Percentiles rank a stretch among this genome's conserved stretches.
These are phyloP conservation scores for Cronartium quercuum DNA, from an alignment of 1,284 basidiomycete genomes.

Conservation along the genomic window DNA sequence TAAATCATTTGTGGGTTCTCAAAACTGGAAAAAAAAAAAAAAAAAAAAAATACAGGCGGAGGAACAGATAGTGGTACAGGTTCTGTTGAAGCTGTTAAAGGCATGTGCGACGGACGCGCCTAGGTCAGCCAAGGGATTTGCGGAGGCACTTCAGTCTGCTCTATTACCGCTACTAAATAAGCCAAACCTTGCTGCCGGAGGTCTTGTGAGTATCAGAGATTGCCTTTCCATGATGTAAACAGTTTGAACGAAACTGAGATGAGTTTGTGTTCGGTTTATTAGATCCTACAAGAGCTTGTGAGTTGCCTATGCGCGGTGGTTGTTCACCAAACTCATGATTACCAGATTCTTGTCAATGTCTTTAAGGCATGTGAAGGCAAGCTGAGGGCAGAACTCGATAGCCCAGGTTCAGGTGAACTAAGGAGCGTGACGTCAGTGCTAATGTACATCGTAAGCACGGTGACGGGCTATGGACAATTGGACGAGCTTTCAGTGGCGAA, in stretches of 20 bases:
- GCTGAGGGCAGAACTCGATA: conserved; percentile 46
- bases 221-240: neutral
- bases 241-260: too few species aligned
- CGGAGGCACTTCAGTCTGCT: conserved; percentile 69
- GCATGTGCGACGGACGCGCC: conserved; percentile 78
- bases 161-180: conserved; percentile 82
- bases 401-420: neutral
- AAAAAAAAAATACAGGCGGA: conserved; percentile 63
- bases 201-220: conserved; percentile 39
- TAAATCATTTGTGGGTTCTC: conserved; percentile 26
- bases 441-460: too few species aligned
- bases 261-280: too few species aligned
- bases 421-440: neutral
- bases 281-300: conserved; percentile 81
- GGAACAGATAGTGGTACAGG: conserved; percentile 72
- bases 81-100: conserved; percentile 78
- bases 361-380: conserved; percentile 73
- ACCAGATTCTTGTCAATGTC: conserved; percentile 64
- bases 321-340: conserved; percentile 78
- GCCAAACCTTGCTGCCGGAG: conserved; percentile 59
- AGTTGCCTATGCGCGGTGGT: conserved; percentile 84
- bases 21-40: conserved; percentile 5
- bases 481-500: too few species aligned
- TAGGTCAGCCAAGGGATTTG: conserved; percentile 69
- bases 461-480: too few species aligned